Percentiles rank a stretch among this genome's conserved stretches.
Evolutionary conservation across 2,329 filamentous ascomycete species (phyloP).

Genomic region (Phyllosticta ampelicida): DNA sequence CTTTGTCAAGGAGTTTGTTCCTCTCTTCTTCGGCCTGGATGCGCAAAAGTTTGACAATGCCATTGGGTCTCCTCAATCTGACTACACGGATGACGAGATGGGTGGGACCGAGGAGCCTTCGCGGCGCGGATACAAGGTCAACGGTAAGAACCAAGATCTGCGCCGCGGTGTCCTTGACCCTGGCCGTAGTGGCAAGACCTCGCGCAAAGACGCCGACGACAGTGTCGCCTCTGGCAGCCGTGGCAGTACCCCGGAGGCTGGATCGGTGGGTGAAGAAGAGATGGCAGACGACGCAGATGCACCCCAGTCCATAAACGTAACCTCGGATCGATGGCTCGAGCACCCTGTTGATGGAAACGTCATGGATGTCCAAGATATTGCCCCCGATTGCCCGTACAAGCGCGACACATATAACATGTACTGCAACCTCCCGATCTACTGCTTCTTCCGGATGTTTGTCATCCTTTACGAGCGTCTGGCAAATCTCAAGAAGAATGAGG

Average conservation of each 20-base stretch:
- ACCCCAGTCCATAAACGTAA: constrained; percentile 36
- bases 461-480: constrained; percentile 77
- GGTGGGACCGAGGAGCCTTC: constrained; percentile 58
- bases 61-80: constrained; percentile 40
- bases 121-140: constrained; percentile 52
- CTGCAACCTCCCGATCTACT: constrained; percentile 81
- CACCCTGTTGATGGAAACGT: constrained; percentile 46
- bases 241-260: constrained; percentile 76
- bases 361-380: constrained; percentile 53
- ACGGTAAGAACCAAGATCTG: constrained; percentile 61
- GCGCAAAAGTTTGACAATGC: constrained; percentile 52
- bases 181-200: constrained; percentile 57
- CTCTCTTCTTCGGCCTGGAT: constrained; percentile 41
- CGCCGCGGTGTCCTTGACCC: constrained; percentile 79
- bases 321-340: constrained; percentile 52
- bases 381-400: constrained; percentile 67
- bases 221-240: constrained; percentile 71
- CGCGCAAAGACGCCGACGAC: constrained; percentile 65
- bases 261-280: constrained; percentile 69
- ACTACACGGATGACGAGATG: constrained; percentile 60
- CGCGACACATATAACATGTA: constrained; percentile 82
- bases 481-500: constrained; percentile 71
- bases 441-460: constrained; percentile 90
- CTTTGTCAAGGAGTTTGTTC: constrained; percentile 42
- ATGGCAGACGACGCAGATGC: constrained; percentile 45